Evolutionary conservation across 2,329 filamentous ascomycete species (phyloP), one percentile per base, ranked within the genome.

Genomic region (Neofusicoccum parvum): DNA sequence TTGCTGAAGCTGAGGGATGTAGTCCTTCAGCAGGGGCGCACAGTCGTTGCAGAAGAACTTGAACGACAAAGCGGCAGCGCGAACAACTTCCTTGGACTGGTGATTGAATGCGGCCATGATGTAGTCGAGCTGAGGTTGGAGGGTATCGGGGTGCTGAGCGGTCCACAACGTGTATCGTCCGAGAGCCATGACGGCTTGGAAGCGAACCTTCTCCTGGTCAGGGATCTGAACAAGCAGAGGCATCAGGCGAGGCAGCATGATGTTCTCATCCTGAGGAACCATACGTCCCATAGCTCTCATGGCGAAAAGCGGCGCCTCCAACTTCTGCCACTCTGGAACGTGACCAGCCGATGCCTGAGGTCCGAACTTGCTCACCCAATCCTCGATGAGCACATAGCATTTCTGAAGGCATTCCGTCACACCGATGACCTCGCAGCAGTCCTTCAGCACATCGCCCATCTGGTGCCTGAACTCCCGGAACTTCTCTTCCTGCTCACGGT

Each of bases 101-200:
- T 94, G 92, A 69, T 92, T 87, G 80, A 99, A 99, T 0, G 94
- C 95, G 4, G 90, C 91, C 70, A 97, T 94, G 73, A 99, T 96
- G 79, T 96, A 99, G 73, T 92, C 93, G 75, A 99, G 91, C 78
- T 99, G 95, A 9, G 92, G 86, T 77, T 97, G 91, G 9, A 99
- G 84, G 51, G 94, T 96, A 66, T 97, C 92, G 0, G 94, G 92
- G 73, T 99, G 95, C 54, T 92, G 89, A 5, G 95, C 88, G 0
- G 96, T 99, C 95, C 95, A 99, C 78, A 98, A 94, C 0, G 96
- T 99, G 75, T 99, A 99, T 68, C 95, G 87, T 43, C 93, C 95
- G 23, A 99, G 86, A 3, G 96, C 94, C 93, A 99, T 97, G 73
- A 98, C 97, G 5, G 94, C 94, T 68, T 96, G 94, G 79, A 99